phyloP scores from a whole-genome alignment of 208 protist species.

The Acanthamoeba divionensis region DNA sequence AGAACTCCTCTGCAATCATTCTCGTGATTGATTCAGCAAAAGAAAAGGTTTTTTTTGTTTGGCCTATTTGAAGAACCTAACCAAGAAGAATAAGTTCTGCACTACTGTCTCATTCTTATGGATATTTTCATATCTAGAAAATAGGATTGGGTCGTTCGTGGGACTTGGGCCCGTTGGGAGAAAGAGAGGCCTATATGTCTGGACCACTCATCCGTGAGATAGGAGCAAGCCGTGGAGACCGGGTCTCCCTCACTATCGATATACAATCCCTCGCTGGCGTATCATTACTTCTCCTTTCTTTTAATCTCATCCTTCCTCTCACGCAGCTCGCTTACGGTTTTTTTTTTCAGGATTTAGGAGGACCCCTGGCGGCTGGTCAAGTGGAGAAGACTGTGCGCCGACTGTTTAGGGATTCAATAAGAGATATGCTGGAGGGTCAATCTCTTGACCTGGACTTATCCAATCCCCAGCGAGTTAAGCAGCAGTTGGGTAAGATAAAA shows the following conservation, averaged over 20 bases:
- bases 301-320: not conserved
- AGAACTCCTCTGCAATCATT: constrained; percentile 69
- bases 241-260: constrained; percentile 72
- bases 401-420: too few relatives aligned
- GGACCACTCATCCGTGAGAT: constrained; percentile 80
- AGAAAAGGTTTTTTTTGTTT: constrained; percentile 63
- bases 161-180: constrained; percentile 81
- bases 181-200: constrained; percentile 84
- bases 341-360: too few relatives aligned
- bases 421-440: too few relatives aligned
- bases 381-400: too few relatives aligned
- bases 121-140: not conserved
- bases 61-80: too few relatives aligned
- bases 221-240: constrained; percentile 76
- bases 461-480: too few relatives aligned
- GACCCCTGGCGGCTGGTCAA: too few relatives aligned
- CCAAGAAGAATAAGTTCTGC: too few relatives aligned
- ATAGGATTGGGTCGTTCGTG: constrained; percentile 87
- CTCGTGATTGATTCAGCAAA: constrained; percentile 80
- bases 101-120: not conserved
- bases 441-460: too few relatives aligned
- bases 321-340: too few relatives aligned
- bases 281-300: too few relatives aligned
- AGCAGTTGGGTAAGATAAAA: too few relatives aligned
- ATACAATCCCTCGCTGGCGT: not conserved